Evolutionary conservation across 2,329 filamentous ascomycete species (phyloP).

Genomic region (Geosmithia morbida): DNA sequence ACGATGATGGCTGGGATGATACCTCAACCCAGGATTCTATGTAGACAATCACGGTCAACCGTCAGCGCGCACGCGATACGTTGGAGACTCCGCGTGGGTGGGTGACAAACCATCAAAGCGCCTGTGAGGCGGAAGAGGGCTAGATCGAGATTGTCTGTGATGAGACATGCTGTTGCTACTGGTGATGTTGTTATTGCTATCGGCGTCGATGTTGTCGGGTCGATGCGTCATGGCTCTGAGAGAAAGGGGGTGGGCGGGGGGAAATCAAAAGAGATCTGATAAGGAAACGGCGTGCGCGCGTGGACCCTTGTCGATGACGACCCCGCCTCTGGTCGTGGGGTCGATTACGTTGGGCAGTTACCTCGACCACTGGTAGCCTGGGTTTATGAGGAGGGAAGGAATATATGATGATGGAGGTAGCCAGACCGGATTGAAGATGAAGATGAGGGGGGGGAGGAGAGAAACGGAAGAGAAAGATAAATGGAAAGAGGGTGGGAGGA

Average conservation of each 20-base stretch:
- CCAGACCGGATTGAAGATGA: neutral
- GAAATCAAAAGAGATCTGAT: neutral
- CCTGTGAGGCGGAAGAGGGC: conserved; percentile 15
- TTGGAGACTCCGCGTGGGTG: neutral
- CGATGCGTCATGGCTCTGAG: neutral
- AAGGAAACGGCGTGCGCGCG: neutral
- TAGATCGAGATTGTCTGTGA: conserved; percentile 11
- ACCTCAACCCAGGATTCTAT: conserved; percentile 98
- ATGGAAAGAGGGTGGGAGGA: neutral
- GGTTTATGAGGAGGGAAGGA: neutral
- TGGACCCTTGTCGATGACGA: neutral
- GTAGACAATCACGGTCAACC: neutral
- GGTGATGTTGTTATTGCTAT: neutral
- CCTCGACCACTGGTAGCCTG: neutral
- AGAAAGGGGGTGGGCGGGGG: neutral
- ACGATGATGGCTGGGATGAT: conserved; percentile 82
- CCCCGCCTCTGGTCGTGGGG: neutral
- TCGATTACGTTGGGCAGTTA: neutral
- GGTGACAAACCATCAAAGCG: conserved; percentile 21
- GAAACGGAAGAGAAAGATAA: neutral
- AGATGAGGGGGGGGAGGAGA: neutral
- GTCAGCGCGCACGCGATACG: neutral
- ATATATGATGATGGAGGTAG: neutral
- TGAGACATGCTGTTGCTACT: conserved; percentile 8
- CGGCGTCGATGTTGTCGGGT: neutral